Percentiles rank a stretch among this genome's conserved stretches.
Evolutionary conservation across 2,329 filamentous ascomycete species (phyloP).

Genomic region (Blastomyces percursus): DNA sequence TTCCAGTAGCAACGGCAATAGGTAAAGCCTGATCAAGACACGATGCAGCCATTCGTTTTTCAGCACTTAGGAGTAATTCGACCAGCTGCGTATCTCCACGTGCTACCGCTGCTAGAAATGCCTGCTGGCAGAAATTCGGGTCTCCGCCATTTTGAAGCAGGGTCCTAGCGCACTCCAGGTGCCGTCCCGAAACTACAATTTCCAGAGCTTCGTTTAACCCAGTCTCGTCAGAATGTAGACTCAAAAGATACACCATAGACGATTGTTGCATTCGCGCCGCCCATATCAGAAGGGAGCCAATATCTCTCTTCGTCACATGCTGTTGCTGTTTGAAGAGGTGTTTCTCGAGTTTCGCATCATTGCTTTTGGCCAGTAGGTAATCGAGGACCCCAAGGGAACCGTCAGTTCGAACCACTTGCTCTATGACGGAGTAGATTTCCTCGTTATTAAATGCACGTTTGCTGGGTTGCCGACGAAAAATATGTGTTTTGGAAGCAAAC

Average conservation of each 20-base stretch:
- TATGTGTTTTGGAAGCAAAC: constrained; percentile 16
- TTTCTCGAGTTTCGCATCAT: constrained; percentile 12
- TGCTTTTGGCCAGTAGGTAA: constrained; percentile 11
- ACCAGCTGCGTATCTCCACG: constrained; percentile 10
- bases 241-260: constrained; percentile 12
- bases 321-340: constrained; percentile 11
- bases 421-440: constrained; percentile 14
- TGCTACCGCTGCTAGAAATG: constrained; percentile 10
- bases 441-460: constrained; percentile 12
- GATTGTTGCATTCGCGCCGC: constrained; percentile 10
- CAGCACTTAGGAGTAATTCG: constrained; percentile 10
- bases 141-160: constrained; percentile 14
- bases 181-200: constrained; percentile 6
- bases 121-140: constrained; percentile 12
- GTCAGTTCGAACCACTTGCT: constrained; percentile 11
- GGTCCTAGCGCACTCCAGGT: constrained; percentile 11
- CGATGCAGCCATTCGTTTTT: constrained; percentile 9
- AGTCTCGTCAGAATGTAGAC: constrained; percentile 8
- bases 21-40: constrained; percentile 12
- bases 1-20: constrained; percentile 8
- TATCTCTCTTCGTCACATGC: constrained; percentile 2
- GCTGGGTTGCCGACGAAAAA: constrained; percentile 15
- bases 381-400: constrained; percentile 13
- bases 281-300: constrained; percentile 9
- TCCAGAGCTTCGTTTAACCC: constrained; percentile 10